phyloP scores from a whole-genome alignment of 2,329 filamentous ascomycete species.

The Ascochyta lentis region DNA sequence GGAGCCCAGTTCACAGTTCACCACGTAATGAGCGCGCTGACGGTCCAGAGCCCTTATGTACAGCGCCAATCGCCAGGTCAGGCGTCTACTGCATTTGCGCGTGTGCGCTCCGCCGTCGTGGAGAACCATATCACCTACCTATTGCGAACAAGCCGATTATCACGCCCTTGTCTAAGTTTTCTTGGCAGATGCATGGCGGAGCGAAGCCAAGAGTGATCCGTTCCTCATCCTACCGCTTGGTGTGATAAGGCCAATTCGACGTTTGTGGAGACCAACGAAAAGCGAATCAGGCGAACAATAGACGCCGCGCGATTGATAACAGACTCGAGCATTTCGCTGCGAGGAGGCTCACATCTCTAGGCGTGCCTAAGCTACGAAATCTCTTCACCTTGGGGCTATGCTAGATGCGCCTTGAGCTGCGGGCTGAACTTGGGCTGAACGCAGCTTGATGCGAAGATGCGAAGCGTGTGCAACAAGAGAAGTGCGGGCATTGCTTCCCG shows the following conservation, averaged over 20 bases:
- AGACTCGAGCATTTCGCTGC: neutral
- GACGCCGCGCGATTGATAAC: constrained; percentile 15
- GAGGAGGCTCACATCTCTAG: neutral
- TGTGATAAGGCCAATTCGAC: constrained; percentile 20
- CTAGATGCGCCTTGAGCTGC: constrained; percentile 11
- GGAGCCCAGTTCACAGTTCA: constrained; percentile 12
- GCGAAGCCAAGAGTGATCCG: constrained; percentile 18
- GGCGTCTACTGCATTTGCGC: constrained; percentile 18
- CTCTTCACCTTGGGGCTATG: constrained; percentile 1
- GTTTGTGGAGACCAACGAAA: constrained; percentile 20
- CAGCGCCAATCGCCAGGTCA: constrained; percentile 31
- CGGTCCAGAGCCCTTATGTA: constrained; percentile 23
- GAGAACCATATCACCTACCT: constrained; percentile 28
- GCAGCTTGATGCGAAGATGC: constrained; percentile 9
- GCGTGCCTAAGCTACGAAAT: neutral
- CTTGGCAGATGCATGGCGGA: constrained; percentile 29
- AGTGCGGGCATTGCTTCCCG: constrained; percentile 8
- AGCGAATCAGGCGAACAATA: constrained; percentile 8
- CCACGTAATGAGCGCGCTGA: constrained; percentile 14
- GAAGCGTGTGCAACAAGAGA: constrained; percentile 13
- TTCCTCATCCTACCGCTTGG: constrained; percentile 18
- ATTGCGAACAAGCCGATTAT: constrained; percentile 20
- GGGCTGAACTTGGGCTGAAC: constrained; percentile 12
- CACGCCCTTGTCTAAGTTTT: constrained; percentile 17
- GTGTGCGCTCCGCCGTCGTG: constrained; percentile 19